Base-by-base conservation (phyloP, 495 filamentous ascomycete genomes). In the Penicillium mononematosum region DNA sequence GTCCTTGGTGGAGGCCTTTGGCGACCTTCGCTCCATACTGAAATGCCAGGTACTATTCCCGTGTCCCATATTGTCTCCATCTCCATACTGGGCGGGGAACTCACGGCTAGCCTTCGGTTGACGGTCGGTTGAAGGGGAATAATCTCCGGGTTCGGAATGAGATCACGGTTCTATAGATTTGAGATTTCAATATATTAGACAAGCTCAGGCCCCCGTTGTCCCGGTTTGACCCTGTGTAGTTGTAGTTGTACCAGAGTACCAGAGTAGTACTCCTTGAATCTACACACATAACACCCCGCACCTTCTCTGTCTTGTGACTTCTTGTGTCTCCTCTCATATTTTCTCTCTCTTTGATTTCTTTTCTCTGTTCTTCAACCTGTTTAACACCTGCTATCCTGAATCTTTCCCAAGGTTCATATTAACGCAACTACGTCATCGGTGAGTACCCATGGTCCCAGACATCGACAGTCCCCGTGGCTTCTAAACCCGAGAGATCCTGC, bases 371-470 rank as follows among this genome's bases (percentile, higher is more conserved):
- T 31, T 52, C 41, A 16, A 16, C 17, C n/a, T 9, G 36, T 39
- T 17, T 25, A 7, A 17, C 11, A 34, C 7, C 5, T 39, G 16
- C 6, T 39, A n/a, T n/a, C 36, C 36, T 39, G 14, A 34, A 12
- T 34, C 31, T 10, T 31, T 17, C 24, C 24, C 24, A 25, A 25
- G 24, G 24, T 25, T 25, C 16, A 8, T 34, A 34, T 34, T 2
- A 39, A 39, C 24, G 17, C 8, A 20, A 34, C 20, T 51, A 64
- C 64, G 61, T 66, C 64, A 67, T 64, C 49, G 36, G 64, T 66
- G 39, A 60, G 64, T 65, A 25, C 53, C 53, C 52, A 51, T 41
- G 62, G 53, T 57, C 53, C 47, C 36, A 32, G 1, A 17, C 43
- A 31, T 10, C 10, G 20, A 19, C 61, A 24, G 32, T 25, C 45